Percentiles rank a stretch among this genome's conserved stretches.
Evolutionary conservation across 768 basidiomycete genomes (phyloP).

Genomic region (Hericium coralloides): DNA sequence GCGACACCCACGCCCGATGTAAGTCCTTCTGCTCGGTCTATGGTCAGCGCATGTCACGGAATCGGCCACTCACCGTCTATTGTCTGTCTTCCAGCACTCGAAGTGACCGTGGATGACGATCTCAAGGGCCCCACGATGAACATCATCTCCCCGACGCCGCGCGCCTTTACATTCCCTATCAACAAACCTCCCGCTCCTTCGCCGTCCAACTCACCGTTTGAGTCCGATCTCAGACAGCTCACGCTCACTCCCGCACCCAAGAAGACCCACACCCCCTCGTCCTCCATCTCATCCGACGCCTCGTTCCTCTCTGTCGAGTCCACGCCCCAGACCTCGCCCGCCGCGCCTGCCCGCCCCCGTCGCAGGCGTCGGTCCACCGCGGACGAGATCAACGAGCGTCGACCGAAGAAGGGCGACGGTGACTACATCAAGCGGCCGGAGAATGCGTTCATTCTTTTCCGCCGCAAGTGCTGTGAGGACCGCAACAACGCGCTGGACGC

Average conservation of each 20-base stretch:
- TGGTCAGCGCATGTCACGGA: conserved; percentile 71
- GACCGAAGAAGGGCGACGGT: conserved; percentile 60
- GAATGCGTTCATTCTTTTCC: conserved; percentile 81
- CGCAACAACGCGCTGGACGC: conserved; percentile 47
- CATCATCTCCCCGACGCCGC: conserved; percentile 60
- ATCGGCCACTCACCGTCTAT: conserved; percentile 36
- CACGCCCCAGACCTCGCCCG: conserved; percentile 14
- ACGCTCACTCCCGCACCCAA: conserved; percentile 34
- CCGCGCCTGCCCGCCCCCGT: conserved; percentile 21
- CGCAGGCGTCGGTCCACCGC: conserved; percentile 27
- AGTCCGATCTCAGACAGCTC: conserved; percentile 50
- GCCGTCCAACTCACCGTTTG: conserved; percentile 62
- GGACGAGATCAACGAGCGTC: conserved; percentile 26
- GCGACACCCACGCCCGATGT: conserved; percentile 56
- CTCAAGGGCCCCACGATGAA: conserved; percentile 44
- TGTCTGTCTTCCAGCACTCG: conserved; percentile 43
- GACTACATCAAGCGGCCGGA: conserved; percentile 80
- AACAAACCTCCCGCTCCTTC: conserved; percentile 44
- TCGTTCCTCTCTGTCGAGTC: conserved; percentile 25
- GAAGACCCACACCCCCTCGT: conserved; percentile 32
- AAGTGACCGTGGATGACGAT: conserved; percentile 58
- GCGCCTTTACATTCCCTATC: conserved; percentile 55
- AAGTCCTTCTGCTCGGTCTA: conserved; percentile 37
- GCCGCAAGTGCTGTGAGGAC: conserved; percentile 69
- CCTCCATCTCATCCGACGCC: conserved; percentile 33